Percentiles rank a stretch among this genome's conserved stretches.
These are phyloP conservation scores for Sphaerulina musiva DNA, from an alignment of 2,329 filamentous ascomycete genomes.

Conservation along the genomic window DNA sequence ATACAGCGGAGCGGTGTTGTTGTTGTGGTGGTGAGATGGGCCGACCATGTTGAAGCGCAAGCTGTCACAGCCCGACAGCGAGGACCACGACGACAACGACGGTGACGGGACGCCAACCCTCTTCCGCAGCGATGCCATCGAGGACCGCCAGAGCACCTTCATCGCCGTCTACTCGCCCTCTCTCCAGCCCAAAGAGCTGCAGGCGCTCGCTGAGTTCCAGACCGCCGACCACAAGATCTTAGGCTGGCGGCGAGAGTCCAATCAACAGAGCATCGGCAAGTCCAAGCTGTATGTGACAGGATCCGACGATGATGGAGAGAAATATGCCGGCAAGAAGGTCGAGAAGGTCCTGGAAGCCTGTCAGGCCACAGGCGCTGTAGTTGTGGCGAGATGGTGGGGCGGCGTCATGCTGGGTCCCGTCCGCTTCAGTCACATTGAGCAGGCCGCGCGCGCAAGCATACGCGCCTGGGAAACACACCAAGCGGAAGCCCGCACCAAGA, in stretches of 20 bases:
- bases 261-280: constrained; percentile 42
- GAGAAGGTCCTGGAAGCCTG: constrained; percentile 43
- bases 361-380: constrained; percentile 41
- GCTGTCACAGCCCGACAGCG: constrained; percentile 1
- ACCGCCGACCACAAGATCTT: constrained; percentile 47
- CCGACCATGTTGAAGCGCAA: constrained; percentile 29
- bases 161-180: constrained; percentile 45
- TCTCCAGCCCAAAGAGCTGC: constrained; percentile 38
- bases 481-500: constrained; percentile 29
- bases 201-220: constrained; percentile 40
- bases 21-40: not conserved
- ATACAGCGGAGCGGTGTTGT: not conserved
- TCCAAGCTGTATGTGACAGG: constrained; percentile 39
- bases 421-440: constrained; percentile 49
- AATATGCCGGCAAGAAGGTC: constrained; percentile 45
- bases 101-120: constrained; percentile 27
- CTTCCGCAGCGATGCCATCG: constrained; percentile 42
- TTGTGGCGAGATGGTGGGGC: constrained; percentile 52
- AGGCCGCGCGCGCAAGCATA: constrained; percentile 44
- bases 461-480: constrained; percentile 35
- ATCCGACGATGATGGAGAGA: constrained; percentile 51
- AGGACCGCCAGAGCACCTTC: constrained; percentile 49
- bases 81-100: constrained; percentile 8
- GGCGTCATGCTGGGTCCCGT: constrained; percentile 49
- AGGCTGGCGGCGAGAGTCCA: constrained; percentile 45